Evolutionary conservation across 192 early-diverging fungal genomes (phyloP).

Genomic region (Gonapodya prolifera): DNA sequence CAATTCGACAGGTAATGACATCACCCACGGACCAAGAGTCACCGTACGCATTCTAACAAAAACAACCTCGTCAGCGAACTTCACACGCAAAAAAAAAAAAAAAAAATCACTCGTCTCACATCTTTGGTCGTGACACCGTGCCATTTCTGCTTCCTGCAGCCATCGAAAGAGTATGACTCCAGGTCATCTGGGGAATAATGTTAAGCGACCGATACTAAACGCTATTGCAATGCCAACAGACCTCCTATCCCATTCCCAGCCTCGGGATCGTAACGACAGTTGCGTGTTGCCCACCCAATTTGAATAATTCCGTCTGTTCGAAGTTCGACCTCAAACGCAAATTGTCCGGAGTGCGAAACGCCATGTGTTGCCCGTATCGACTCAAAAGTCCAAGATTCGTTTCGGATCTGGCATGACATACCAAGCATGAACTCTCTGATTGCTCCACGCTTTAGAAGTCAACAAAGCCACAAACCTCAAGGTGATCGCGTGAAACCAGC

Average conservation of each 20-base stretch:
- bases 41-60: constrained; percentile 33
- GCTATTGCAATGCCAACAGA: constrained; percentile 13
- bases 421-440: neutral
- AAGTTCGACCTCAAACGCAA: constrained; percentile 58
- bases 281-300: constrained; percentile 58
- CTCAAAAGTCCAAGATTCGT: constrained; percentile 70
- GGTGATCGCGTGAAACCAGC: neutral
- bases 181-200: constrained; percentile 22
- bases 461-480: neutral
- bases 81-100: constrained; percentile 11
- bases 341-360: constrained; percentile 43
- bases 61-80: constrained; percentile 26
- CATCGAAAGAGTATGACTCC: constrained; percentile 67
- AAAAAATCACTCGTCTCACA: constrained; percentile 12
- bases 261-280: constrained; percentile 57
- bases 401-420: constrained; percentile 36
- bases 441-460: neutral
- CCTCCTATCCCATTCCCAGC: constrained; percentile 66
- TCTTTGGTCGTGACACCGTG: constrained; percentile 27
- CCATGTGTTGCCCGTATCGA: constrained; percentile 42
- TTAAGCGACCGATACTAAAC: neutral
- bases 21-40: constrained; percentile 28
- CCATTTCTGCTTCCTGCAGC: constrained; percentile 60
- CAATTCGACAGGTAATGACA: constrained; percentile 47
- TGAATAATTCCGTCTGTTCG: constrained; percentile 64